Evolutionary conservation across 352 stramenopile genomes (phyloP).

Genomic region (Globisporangium cystogenes): DNA sequence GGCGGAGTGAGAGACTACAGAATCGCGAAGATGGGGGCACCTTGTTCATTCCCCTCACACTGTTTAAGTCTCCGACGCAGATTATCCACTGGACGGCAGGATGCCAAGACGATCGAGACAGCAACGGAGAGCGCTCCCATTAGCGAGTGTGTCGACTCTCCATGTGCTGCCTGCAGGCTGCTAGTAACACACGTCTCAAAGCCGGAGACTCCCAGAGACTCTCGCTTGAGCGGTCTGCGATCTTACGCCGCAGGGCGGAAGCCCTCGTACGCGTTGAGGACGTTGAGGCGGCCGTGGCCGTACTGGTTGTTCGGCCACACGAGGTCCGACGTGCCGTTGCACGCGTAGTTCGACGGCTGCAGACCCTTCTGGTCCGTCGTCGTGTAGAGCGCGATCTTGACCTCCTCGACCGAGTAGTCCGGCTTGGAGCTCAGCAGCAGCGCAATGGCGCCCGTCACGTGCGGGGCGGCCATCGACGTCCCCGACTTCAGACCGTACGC

Average conservation of each 20-base stretch:
- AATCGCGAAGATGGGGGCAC: too few species aligned
- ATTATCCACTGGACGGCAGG: too few species aligned
- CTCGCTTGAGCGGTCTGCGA: too few species aligned
- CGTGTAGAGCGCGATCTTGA: slow-evolving; percentile 10
- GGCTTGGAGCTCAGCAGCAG: slow-evolving; percentile 16
- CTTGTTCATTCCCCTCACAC: too few species aligned
- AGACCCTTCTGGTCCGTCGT: slow-evolving; percentile 11
- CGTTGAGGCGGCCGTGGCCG: slow-evolving; percentile 17
- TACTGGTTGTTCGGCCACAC: slow-evolving; percentile 37
- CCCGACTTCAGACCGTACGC: slow-evolving; percentile 3
- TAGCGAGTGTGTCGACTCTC: too few species aligned
- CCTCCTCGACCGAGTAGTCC: slow-evolving; percentile 8
- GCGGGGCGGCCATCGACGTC: neutral
- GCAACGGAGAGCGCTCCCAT: too few species aligned
- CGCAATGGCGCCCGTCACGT: slow-evolving; percentile 17
- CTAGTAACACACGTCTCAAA: too few species aligned
- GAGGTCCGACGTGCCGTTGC: slow-evolving; percentile 15
- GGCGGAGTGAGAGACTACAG: too few species aligned
- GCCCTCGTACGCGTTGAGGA: slow-evolving; percentile 16
- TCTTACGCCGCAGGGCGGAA: slow-evolving; percentile 6
- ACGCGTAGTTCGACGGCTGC: slow-evolving; percentile 11
- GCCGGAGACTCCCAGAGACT: too few species aligned
- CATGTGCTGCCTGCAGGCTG: too few species aligned
- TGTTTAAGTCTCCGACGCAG: too few species aligned
- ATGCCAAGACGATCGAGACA: too few species aligned